Percentiles rank a stretch among this genome's conserved stretches.
Evolutionary conservation across 306 rosid species (phyloP).

Genomic region (Cucurbita argyrosperma): DNA sequence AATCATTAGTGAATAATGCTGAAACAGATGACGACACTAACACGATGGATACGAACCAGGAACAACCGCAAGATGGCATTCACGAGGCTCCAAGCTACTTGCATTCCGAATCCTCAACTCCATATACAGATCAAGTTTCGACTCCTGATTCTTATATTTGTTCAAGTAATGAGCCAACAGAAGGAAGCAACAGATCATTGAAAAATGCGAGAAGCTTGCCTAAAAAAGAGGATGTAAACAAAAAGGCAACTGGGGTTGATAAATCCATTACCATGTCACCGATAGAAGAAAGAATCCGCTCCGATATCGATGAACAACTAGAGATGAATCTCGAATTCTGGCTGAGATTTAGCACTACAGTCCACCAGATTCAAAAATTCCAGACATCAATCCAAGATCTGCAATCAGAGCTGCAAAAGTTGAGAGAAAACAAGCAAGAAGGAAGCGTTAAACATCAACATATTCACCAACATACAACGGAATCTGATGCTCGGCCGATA

Average conservation of each 20-base stretch:
- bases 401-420: conserved; percentile 26
- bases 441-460: conserved; percentile 15
- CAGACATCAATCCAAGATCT: conserved; percentile 56
- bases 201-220: conserved; percentile 2
- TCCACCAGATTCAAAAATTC: conserved; percentile 77
- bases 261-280: conserved; percentile 20
- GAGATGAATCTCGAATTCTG: conserved; percentile 82
- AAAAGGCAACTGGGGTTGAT: conserved; percentile 7
- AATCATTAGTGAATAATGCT: conserved; percentile 23
- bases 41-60: conserved; percentile 14
- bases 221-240: conserved; percentile 4
- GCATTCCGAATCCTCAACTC: conserved; percentile 14
- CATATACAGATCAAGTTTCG: conserved; percentile 9
- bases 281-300: conserved; percentile 45
- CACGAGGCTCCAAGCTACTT: conserved; percentile 15
- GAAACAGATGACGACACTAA: conserved; percentile 11
- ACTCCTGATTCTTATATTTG: conserved; percentile 5
- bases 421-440: conserved; percentile 22
- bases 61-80: conserved; percentile 14
- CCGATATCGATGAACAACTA: conserved; percentile 42
- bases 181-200: conserved; percentile 2
- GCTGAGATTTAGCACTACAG: conserved; percentile 71
- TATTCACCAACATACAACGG: conserved; percentile 5
- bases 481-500: conserved; percentile 53
- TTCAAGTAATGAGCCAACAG: not conserved